Evolutionary conservation across 208 protist genomes (phyloP), one percentile per base, ranked within the genome.

Genomic region (Crithidia bombi): DNA sequence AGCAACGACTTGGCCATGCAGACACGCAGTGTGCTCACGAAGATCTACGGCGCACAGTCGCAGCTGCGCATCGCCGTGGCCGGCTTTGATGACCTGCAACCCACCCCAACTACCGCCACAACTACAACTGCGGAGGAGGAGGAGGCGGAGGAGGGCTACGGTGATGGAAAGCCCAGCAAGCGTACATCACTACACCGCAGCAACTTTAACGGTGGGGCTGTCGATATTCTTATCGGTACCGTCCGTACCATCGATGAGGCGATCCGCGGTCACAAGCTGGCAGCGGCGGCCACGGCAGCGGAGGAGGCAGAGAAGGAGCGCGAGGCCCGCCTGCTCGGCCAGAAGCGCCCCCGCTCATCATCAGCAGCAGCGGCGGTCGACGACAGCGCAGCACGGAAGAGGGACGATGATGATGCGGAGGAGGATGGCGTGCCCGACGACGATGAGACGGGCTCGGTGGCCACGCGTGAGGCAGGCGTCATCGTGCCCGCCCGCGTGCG

Each of bases 1-100:
- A 94, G 89, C 65, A 89, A 87, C 58, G 92, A 94, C 47, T 73
- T 96, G 32, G 92, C 92, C 38, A 78, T 93, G 52, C 92, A 96
- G 78, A 96, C 92, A 7, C 81, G 79, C 58, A 62, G 74, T 12
- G 92, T 96, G 36, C 81, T 96, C 26, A 44, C 55, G 35, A 86
- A 65, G 28, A 73, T 96, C 32, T 96, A 96, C 82, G 79, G 83
- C 10, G 58, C 68, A 41, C 35, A 44, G 50, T 61, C 62, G 23
- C 32, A 17, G 4, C 75, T 96, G 30, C 68, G 69, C 35, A 85
- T 93, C 28, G 72, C 55, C 14, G 86, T 91, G 26, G 89, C 89
- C 17, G 92, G 89, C n/a, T 75, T 91, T 44, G 90, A 91, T 58
- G 76, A 81, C 33, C 62, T 87, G 28, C 61, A 79, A 7, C 49